Conservation (phyloP, 345 rosid species). For the Hibiscus tridactylites region DNA sequence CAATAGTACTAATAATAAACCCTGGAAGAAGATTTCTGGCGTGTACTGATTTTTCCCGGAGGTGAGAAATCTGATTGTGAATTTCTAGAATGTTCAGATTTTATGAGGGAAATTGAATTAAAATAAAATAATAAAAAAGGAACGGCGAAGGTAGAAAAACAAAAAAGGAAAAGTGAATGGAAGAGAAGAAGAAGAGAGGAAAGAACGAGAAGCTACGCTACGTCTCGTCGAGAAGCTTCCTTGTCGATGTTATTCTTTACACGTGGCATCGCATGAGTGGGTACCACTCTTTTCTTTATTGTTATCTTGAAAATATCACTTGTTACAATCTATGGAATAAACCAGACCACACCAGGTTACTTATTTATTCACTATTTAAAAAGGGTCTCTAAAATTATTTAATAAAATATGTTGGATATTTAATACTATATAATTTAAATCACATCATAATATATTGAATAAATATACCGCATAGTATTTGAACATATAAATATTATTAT, state of each 20-base stretch:
- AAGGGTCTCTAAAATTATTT: no score
- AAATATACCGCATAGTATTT: no score
- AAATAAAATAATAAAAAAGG: neutral
- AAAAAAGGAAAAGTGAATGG: neutral
- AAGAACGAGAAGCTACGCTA: constrained; percentile 31
- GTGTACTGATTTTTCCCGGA: neutral
- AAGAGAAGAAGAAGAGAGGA: neutral
- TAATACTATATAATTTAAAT: no score
- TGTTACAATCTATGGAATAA: neutral
- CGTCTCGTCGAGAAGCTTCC: constrained; percentile 59
- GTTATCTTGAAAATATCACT: neutral
- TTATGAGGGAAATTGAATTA: neutral
- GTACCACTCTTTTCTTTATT: neutral
- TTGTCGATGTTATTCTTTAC: neutral
- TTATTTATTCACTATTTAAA: no score
- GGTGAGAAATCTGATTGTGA: neutral
- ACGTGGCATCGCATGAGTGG: constrained; percentile 11
- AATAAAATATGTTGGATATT: no score
- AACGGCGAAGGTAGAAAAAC: neutral
- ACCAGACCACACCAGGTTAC: no score
- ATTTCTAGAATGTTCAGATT: constrained; percentile 34
- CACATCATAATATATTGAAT: no score
- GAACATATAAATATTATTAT: no score
- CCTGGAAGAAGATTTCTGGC: neutral
- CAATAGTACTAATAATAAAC: neutral